Evolutionary conservation across 2,329 filamentous ascomycete genomes (phyloP), one percentile per base, ranked within the genome.

Genomic region (Ophiosphaerella herpotricha): DNA sequence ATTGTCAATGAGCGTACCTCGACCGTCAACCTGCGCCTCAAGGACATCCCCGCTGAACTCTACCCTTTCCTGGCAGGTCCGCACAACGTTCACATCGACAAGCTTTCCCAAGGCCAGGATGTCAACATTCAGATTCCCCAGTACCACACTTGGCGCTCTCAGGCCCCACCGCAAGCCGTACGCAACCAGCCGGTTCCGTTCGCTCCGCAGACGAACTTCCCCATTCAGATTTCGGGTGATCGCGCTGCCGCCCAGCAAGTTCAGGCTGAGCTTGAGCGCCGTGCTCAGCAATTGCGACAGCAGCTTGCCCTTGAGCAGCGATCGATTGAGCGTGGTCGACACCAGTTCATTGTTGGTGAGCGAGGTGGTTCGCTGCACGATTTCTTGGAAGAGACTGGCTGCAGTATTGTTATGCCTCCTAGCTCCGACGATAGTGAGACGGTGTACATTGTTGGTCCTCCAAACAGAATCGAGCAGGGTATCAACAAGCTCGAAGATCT

Each of bases 321-420:
- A 36, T 84, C 88, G 5, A 90, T 97, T 61, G 89, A 93, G 72
- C 87, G 88, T 55, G 91, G 90, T 41, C 86, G 91, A 43, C 94
- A 97, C 72, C 92, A 96, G 72, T 97, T 97, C 78, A 94, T 99
- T 67, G 86, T 96, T 56, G 93, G 93, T 43, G 86, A 93, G 54
- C 84, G 87, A 54, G 91, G 90, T 54, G 83, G 89, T 54, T 86
- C 90, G 14, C 80, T 90, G 31, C 85, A 97, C 50, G 85, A 96
- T 39, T 97, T 99, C 78, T 85, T 97, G 58, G 82, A 86, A 39
- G 85, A 96, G 66, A 97, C 94, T 50, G 93, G 93, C 55, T 99
- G 94, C 74, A 85, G 89, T 37, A 87, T 97, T 52, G 83, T 97
- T 49, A 76, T 97, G 39, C 93, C 87, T 45, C 84, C 91, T 7